phyloP scores from a whole-genome alignment of 192 early-diverging fungal species.

The Coemansia sp. region DNA sequence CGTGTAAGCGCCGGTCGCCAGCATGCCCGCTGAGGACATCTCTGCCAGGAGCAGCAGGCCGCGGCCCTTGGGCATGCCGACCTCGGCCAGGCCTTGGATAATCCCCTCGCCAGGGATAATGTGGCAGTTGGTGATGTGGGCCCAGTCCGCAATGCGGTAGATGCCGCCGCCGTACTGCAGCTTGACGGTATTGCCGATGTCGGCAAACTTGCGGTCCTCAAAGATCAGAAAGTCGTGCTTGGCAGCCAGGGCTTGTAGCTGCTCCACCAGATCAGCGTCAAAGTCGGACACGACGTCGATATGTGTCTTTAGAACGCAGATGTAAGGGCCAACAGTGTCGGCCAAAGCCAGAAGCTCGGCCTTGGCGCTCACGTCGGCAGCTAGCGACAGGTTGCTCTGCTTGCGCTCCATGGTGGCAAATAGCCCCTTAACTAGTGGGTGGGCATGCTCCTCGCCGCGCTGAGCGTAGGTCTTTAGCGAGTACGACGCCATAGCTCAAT shows the following conservation, averaged over 20 bases:
- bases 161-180: slow-evolving; percentile 89
- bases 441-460: slow-evolving; percentile 66
- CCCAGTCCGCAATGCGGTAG: slow-evolving; percentile 91
- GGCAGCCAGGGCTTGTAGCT: slow-evolving; percentile 69
- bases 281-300: slow-evolving; percentile 94
- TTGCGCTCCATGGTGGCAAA: slow-evolving; percentile 86
- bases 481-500: slow-evolving; percentile 35
- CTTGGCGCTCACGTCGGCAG: slow-evolving; percentile 89
- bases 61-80: slow-evolving; percentile 74
- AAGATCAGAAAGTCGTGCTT: slow-evolving; percentile 97
- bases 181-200: slow-evolving; percentile 98
- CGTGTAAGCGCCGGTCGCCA: slow-evolving; percentile 81
- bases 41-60: slow-evolving; percentile 90
- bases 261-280: slow-evolving; percentile 75
- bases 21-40: slow-evolving; percentile 91
- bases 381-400: slow-evolving; percentile 85
- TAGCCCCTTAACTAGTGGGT: slow-evolving; percentile 73
- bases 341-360: slow-evolving; percentile 83
- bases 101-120: slow-evolving; percentile 95
- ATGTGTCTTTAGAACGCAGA: slow-evolving; percentile 97
- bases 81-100: slow-evolving; percentile 84
- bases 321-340: slow-evolving; percentile 87
- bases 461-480: slow-evolving; percentile 60
- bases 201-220: slow-evolving; percentile 98
- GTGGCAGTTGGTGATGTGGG: slow-evolving; percentile 96